These are phyloP conservation scores for Tubosaeta brunneosetosa DNA, from an alignment of 768 basidiomycete species.

Conservation along the genomic window DNA sequence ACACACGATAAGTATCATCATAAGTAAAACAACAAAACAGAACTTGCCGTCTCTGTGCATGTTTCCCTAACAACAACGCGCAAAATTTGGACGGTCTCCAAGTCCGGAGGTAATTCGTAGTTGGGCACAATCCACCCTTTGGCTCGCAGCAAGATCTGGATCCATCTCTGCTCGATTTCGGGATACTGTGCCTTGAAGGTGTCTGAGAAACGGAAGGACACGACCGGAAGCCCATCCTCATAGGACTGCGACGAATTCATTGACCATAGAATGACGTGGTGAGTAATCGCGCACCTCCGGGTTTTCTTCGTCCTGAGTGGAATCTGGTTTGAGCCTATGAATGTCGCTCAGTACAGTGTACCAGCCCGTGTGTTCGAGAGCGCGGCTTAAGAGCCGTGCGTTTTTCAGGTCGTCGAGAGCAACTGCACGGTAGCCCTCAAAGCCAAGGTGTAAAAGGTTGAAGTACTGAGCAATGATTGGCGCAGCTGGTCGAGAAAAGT, in stretches of 20 bases:
- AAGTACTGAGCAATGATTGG: constrained; percentile 62
- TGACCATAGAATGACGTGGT: background rate
- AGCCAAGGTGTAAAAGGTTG: constrained; percentile 60
- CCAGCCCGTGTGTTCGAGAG: constrained; percentile 53
- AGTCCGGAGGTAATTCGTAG: constrained; percentile 52
- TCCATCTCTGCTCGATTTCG: constrained; percentile 53
- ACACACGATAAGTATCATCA: constrained; percentile 22
- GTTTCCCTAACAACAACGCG: constrained; percentile 60
- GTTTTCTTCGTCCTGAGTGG: constrained; percentile 45
- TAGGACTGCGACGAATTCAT: constrained; percentile 33
- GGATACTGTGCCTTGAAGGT: constrained; percentile 49
- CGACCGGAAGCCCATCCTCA: constrained; percentile 47
- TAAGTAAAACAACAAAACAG: constrained; percentile 14
- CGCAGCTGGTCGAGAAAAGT: constrained; percentile 58
- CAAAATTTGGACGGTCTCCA: constrained; percentile 51
- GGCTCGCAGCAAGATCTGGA: constrained; percentile 45
- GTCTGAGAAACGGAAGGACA: constrained; percentile 53
- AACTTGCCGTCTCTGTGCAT: constrained; percentile 44
- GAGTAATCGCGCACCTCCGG: constrained; percentile 44
- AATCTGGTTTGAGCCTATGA: constrained; percentile 37
- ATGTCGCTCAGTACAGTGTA: constrained; percentile 52
- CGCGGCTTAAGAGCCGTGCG: constrained; percentile 60
- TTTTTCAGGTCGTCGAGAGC: constrained; percentile 51
- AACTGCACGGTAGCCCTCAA: constrained; percentile 46
- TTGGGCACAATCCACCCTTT: constrained; percentile 59